A percentile compares a stretch with the other conserved stretches of the same genome.
phyloP scores from a whole-genome alignment of 2,329 filamentous ascomycete genomes.

The Samsoniella hepiali region DNA sequence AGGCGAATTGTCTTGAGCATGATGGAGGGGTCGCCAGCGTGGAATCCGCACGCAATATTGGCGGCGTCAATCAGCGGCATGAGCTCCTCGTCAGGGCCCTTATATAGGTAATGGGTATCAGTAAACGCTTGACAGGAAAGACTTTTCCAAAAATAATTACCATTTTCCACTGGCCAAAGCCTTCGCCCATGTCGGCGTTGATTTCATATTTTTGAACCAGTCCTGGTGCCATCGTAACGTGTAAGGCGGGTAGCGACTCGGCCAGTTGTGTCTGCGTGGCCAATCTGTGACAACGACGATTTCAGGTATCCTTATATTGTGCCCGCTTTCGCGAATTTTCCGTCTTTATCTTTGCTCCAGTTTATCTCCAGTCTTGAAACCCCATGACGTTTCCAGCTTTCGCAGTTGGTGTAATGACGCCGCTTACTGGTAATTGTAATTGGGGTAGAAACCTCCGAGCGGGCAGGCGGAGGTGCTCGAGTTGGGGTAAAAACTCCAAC shows the following conservation, averaged over 20 bases:
- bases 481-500: not conserved
- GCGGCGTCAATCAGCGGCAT: conserved; percentile 60
- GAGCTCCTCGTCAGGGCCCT: conserved; percentile 57
- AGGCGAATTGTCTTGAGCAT: conserved; percentile 58
- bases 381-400: not conserved
- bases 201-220: conserved; percentile 29
- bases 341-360: not conserved
- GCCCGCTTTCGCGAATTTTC: too few relatives aligned
- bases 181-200: conserved; percentile 53
- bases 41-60: conserved; percentile 60
- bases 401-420: not conserved
- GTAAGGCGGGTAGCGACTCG: not conserved
- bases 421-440: too few relatives aligned
- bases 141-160: conserved; percentile 20
- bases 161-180: conserved; percentile 44
- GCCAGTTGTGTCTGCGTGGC: too few relatives aligned
- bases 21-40: conserved; percentile 60
- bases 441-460: too few relatives aligned
- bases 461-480: not conserved
- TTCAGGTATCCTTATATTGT: not conserved
- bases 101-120: conserved; percentile 22
- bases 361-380: not conserved
- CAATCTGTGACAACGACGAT: not conserved
- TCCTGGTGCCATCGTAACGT: not conserved
- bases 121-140: not conserved